Conservation (phyloP, 2,329 filamentous ascomycete genomes). For the Talaromyces sp. region DNA sequence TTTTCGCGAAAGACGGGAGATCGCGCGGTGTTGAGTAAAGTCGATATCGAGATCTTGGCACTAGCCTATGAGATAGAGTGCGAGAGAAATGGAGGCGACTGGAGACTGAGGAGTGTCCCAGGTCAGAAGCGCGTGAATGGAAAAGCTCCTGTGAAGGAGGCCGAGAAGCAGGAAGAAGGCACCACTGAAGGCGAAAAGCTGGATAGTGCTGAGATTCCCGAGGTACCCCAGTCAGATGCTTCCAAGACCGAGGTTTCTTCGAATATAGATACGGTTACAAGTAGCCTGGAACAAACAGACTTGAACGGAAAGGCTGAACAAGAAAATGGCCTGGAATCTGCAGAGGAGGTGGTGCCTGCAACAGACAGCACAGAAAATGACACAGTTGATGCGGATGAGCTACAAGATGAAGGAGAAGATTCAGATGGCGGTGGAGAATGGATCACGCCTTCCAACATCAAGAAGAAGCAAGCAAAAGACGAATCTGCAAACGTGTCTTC, state of each 20-base stretch:
- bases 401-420: slow-evolving; percentile 25
- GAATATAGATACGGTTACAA: slow-evolving; percentile 25
- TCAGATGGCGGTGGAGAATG: slow-evolving; percentile 59
- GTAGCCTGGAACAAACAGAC: slow-evolving; percentile 22
- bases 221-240: slow-evolving; percentile 16
- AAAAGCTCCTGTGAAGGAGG: slow-evolving; percentile 51
- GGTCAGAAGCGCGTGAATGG: slow-evolving; percentile 76
- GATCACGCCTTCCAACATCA: slow-evolving; percentile 92
- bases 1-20: slow-evolving; percentile 91
- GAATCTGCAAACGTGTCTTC: slow-evolving; percentile 46
- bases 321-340: slow-evolving; percentile 18
- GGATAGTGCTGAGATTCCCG: not conserved
- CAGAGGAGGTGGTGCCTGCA: slow-evolving; percentile 9
- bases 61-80: slow-evolving; percentile 92
- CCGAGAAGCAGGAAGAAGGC: slow-evolving; percentile 22
- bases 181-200: not conserved
- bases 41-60: slow-evolving; percentile 85
- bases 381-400: slow-evolving; percentile 20
- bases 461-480: slow-evolving; percentile 73
- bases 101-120: slow-evolving; percentile 72
- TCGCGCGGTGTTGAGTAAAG: slow-evolving; percentile 76
- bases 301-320: slow-evolving; percentile 25
- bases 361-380: slow-evolving; percentile 8
- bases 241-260: slow-evolving; percentile 19
- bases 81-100: slow-evolving; percentile 84